Conservation (phyloP, 345 rosid species). For the Euphorbia lathyris region DNA sequence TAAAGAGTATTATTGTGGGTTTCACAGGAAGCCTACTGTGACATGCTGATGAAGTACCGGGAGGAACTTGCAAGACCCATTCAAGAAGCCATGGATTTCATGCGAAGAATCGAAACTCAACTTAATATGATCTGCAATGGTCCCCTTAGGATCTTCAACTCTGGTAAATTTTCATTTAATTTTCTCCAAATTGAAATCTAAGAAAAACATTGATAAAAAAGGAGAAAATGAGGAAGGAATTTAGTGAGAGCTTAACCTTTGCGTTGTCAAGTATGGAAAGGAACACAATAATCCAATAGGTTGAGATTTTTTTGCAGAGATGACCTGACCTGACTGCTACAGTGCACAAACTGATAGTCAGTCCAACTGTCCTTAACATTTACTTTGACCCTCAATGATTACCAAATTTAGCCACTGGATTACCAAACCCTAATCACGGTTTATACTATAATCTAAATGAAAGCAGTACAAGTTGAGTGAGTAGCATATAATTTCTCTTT, state of each 20-base stretch:
- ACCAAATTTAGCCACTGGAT: neutral
- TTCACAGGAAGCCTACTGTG: slow-evolving; percentile 95
- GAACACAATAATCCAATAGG: slow-evolving; percentile 9
- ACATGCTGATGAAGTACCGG: slow-evolving; percentile 89
- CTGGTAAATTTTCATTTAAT: slow-evolving; percentile 43
- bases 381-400: slow-evolving; percentile 17
- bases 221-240: neutral
- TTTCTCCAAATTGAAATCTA: neutral
- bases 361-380: neutral
- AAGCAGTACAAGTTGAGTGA: too few species aligned
- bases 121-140: slow-evolving; percentile 67
- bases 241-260: neutral
- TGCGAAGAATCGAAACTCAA: slow-evolving; percentile 92
- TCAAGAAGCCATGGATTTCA: slow-evolving; percentile 98
- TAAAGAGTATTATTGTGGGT: neutral
- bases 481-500: too few species aligned
- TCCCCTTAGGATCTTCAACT: slow-evolving; percentile 69
- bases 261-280: slow-evolving; percentile 8
- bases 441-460: too few species aligned
- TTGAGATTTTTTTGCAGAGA: slow-evolving; percentile 19
- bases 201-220: neutral
- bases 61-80: slow-evolving; percentile 90
- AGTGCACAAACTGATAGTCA: slow-evolving; percentile 7
- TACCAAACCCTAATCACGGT: slow-evolving; percentile 38
- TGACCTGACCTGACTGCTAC: slow-evolving; percentile 2